Percentiles rank a stretch among this genome's conserved stretches.
Evolutionary conservation across 106 monocot genomes (phyloP).

Genomic region (Apostasia shenzhenica): DNA sequence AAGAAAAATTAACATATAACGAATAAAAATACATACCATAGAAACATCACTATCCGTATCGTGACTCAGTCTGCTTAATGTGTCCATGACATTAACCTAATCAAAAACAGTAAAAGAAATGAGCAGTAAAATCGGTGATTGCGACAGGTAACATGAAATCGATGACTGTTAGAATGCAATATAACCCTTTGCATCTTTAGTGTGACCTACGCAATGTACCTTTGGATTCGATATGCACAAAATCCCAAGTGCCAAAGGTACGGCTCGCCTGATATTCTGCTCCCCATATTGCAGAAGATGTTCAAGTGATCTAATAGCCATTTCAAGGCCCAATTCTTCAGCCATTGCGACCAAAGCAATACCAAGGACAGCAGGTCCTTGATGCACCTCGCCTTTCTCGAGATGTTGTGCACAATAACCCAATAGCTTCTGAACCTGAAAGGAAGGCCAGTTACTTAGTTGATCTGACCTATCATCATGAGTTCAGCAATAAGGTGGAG

Average conservation of each 20-base stretch:
- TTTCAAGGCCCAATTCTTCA: constrained; percentile 90
- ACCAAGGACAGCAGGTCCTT: constrained; percentile 96
- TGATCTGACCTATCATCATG: neutral
- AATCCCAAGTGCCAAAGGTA: constrained; percentile 89
- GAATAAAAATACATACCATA: constrained; percentile 36
- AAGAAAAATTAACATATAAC: neutral
- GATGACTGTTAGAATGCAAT: no score
- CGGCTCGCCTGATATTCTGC: constrained; percentile 88
- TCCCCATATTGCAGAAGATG: constrained; percentile 94
- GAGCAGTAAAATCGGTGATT: neutral
- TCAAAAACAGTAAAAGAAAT: neutral
- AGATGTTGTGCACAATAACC: constrained; percentile 91
- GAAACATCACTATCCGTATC: constrained; percentile 96
- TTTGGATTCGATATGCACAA: constrained; percentile 98
- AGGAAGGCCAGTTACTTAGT: neutral
- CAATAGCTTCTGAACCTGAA: constrained; percentile 91
- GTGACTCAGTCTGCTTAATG: constrained; percentile 91
- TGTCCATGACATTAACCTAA: constrained; percentile 97
- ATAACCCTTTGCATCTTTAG: no score
- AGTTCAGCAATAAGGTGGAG: neutral
- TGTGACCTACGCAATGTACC: constrained; percentile 16
- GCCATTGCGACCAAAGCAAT: constrained; percentile 96
- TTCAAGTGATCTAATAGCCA: constrained; percentile 88
- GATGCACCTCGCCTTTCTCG: constrained; percentile 89
- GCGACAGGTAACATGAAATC: no score